Base-by-base conservation (phyloP, 139 green algal genomes). In the Chlorella sp. region DNA sequence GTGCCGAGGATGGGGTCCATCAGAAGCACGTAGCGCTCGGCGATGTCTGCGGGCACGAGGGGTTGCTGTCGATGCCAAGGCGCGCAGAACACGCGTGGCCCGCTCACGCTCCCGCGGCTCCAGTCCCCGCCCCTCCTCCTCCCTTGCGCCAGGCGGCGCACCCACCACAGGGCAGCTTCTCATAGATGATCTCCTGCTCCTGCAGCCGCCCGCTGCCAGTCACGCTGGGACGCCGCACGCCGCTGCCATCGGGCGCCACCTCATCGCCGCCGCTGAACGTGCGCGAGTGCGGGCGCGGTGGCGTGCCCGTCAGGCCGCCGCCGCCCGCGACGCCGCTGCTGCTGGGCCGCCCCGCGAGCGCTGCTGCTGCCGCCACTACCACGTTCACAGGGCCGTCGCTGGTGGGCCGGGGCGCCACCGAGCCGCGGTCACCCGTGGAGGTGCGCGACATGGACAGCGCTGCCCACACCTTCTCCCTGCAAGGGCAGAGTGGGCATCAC, bases 1-100 rank as follows among this genome's bases (percentile, higher is more conserved):
- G 91, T 97, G 21, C 84, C 94, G 48, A 99, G 83, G n/a, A 98
- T 90, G n/a, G 95, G 95, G 76, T 98, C 95, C 88, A 99, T 87
- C 29, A 99, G 87, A 73, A 99, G 76, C 65, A 98, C 95, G 77
- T 95, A 91, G 15, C 95, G 84, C 58, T 97, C 75, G 12, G 89
- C 84, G 56, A 99, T 98, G 90, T 99, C 95, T 21, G 58, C 70
- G 0, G 95, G 95, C n/a, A n/a, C n/a, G n/a, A n/a, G n/a, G 31
- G 33, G 14, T 55, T 55, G 17, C 46, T 55, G 46, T 17, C 46
- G 46, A 55, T 27, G 46, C 17, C 46, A 14, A 55, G 14, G 46
- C 46, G 46, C 46, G 17, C 46, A 17, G 14, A 55, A 55, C 46
- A 27, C 17, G 14, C 14, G 46, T 55, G 46, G 14, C 46, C 14